phyloP scores from a whole-genome alignment of 1,284 basidiomycete species.

The Rhodotorula sp. region DNA sequence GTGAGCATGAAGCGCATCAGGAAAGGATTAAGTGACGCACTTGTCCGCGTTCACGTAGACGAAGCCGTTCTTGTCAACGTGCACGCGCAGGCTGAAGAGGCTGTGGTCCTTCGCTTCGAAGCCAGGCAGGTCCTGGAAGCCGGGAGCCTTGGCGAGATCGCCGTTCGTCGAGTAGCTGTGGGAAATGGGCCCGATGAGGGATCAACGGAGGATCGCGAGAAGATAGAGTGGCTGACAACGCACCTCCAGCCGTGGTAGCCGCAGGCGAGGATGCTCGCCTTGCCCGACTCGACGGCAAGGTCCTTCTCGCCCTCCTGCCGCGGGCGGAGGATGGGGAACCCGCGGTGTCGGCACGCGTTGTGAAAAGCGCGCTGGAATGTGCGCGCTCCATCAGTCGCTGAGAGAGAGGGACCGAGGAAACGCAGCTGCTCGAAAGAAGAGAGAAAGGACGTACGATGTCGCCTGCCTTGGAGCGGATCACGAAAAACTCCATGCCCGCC shows the following conservation, averaged over 20 bases:
- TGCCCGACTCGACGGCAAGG: background rate
- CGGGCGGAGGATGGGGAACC: constrained; percentile 13
- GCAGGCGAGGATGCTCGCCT: constrained; percentile 2
- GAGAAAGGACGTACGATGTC: too few relatives aligned
- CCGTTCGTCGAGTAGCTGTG: constrained; percentile 11
- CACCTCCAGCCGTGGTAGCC: constrained; percentile 20
- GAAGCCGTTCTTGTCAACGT: constrained; percentile 9
- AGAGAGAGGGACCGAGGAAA: too few relatives aligned
- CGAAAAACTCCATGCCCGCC: constrained; percentile 11
- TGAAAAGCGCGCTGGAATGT: constrained; percentile 16
- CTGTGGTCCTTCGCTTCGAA: constrained; percentile 13
- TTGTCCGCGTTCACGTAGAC: constrained; percentile 16
- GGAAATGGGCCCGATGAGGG: too few relatives aligned
- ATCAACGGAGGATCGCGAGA: too few relatives aligned
- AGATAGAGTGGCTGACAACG: too few relatives aligned
- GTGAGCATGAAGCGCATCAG: too few relatives aligned
- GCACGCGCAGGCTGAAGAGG: constrained; percentile 2
- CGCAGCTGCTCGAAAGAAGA: too few relatives aligned
- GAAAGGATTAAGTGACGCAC: too few relatives aligned
- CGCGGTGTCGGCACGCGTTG: constrained; percentile 17
- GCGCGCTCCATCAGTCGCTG: too few relatives aligned
- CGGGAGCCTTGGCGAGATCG: constrained; percentile 6
- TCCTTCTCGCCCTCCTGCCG: background rate
- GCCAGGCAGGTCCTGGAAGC: constrained; percentile 5
- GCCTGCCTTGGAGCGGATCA: constrained; percentile 1